Evolutionary conservation across 768 basidiomycete species (phyloP).

Genomic region (Leucocoprinus birnbaumii): DNA sequence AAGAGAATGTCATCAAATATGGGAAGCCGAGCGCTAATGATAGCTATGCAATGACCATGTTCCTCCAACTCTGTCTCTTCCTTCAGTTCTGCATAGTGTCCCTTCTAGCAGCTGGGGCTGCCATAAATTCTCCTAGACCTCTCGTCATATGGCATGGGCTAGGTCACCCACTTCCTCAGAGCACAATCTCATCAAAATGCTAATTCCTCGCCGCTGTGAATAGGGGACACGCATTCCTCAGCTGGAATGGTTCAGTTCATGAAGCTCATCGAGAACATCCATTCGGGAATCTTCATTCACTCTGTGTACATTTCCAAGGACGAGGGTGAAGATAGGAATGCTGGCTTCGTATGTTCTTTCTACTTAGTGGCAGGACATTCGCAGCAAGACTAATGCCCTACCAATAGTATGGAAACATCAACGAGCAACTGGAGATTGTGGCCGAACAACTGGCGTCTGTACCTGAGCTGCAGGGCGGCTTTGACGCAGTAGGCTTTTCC

Average conservation of each 20-base stretch:
- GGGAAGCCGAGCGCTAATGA: not conserved
- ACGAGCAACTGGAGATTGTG: constrained; percentile 65
- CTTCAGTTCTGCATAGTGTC: not conserved
- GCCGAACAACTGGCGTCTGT: constrained; percentile 62
- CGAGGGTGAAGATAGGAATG: constrained; percentile 57
- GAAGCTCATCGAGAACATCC: constrained; percentile 51
- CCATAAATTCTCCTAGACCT: constrained; percentile 35
- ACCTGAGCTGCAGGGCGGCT: constrained; percentile 64
- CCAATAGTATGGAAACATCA: constrained; percentile 71
- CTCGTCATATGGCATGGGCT: constrained; percentile 80
- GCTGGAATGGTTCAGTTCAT: constrained; percentile 71
- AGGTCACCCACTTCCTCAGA: constrained; percentile 26
- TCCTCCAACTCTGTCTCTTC: not conserved
- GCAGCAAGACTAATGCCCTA: not conserved
- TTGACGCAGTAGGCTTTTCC: constrained; percentile 87
- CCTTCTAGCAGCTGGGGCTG: constrained; percentile 1
- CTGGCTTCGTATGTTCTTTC: constrained; percentile 63
- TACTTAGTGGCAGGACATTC: not conserved
- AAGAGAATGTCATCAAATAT: too few relatives aligned
- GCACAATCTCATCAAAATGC: not conserved
- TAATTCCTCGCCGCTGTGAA: constrained; percentile 37
- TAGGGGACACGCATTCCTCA: constrained; percentile 75
- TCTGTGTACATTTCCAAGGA: constrained; percentile 67
- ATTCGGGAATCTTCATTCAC: constrained; percentile 78
- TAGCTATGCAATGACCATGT: not conserved